phyloP scores from a whole-genome alignment of 345 rosid species.

The Populus pruinosa region DNA sequence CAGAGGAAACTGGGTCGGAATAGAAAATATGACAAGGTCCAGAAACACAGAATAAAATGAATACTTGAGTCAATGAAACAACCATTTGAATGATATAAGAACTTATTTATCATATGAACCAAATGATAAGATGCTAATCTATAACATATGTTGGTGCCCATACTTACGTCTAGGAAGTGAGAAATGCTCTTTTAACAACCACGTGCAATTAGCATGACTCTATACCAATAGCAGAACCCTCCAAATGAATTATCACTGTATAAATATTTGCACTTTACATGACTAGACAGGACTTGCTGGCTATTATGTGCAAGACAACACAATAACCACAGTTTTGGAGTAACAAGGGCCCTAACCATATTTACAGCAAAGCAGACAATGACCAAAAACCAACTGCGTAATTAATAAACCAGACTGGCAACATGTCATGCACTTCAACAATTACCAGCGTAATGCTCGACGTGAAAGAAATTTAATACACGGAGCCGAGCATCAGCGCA shows the following conservation, averaged over 20 bases:
- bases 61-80: not conserved
- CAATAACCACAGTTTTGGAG: not conserved
- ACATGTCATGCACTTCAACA: not conserved
- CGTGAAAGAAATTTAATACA: not conserved
- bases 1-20: not conserved
- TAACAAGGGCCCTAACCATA: not conserved
- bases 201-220: too few relatives aligned
- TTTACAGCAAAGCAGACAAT: not conserved
- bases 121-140: not conserved
- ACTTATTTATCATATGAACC: not conserved
- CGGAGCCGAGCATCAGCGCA: not conserved
- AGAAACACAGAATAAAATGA: not conserved
- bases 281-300: too few relatives aligned
- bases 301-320: not conserved
- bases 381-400: not conserved
- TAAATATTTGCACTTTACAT: too few relatives aligned
- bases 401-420: not conserved
- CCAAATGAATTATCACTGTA: too few relatives aligned
- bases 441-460: not conserved
- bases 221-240: too few relatives aligned
- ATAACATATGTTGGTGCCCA: not conserved
- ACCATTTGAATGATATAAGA: not conserved
- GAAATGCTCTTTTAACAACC: too few relatives aligned
- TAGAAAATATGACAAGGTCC: not conserved
- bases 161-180: too few relatives aligned